Conservation (phyloP, 768 basidiomycete genomes). For the Panaeolus cyanescens region DNA sequence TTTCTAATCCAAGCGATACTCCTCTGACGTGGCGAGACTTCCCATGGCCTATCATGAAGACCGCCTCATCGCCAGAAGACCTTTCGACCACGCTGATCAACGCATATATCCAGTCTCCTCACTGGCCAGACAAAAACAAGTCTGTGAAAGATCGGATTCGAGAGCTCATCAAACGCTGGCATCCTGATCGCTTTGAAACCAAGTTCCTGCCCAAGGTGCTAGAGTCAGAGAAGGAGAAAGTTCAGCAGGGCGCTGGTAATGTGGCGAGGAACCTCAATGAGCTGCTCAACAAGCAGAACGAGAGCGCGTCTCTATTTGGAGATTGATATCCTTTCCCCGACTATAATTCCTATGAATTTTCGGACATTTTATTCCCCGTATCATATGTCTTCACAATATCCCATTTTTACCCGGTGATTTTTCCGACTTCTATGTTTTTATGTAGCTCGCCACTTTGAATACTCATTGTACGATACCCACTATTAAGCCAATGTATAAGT, state of each 20-base stretch:
- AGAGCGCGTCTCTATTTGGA: slow-evolving; percentile 8
- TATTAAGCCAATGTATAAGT: slow-evolving; percentile 2
- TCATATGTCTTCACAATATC: slow-evolving; percentile 2
- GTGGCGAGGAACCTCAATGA: slow-evolving; percentile 76
- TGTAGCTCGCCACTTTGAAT: slow-evolving; percentile 4
- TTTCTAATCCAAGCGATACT: slow-evolving; percentile 31
- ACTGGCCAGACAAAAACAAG: slow-evolving; percentile 57
- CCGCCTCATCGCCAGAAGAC: slow-evolving; percentile 59
- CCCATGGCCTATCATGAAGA: slow-evolving; percentile 73
- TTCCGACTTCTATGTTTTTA: slow-evolving; percentile 4
- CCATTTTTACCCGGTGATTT: not conserved
- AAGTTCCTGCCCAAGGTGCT: slow-evolving; percentile 64
- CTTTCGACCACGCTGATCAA: slow-evolving; percentile 56
- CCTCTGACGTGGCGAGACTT: slow-evolving; percentile 65
- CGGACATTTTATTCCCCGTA: not conserved
- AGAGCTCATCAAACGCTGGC: slow-evolving; percentile 77
- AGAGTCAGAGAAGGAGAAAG: slow-evolving; percentile 63
- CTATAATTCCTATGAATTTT: slow-evolving; percentile 2
- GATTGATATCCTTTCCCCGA: not conserved
- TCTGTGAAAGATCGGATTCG: slow-evolving; percentile 70
- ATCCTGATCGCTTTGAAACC: slow-evolving; percentile 82
- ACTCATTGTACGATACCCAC: slow-evolving; percentile 4
- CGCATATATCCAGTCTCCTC: slow-evolving; percentile 61
- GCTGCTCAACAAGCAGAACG: slow-evolving; percentile 56
- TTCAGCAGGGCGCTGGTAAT: slow-evolving; percentile 70